These are phyloP conservation scores for Trichoderma atrobrunneum DNA, from an alignment of 2,329 filamentous ascomycete genomes.

Conservation along the genomic window DNA sequence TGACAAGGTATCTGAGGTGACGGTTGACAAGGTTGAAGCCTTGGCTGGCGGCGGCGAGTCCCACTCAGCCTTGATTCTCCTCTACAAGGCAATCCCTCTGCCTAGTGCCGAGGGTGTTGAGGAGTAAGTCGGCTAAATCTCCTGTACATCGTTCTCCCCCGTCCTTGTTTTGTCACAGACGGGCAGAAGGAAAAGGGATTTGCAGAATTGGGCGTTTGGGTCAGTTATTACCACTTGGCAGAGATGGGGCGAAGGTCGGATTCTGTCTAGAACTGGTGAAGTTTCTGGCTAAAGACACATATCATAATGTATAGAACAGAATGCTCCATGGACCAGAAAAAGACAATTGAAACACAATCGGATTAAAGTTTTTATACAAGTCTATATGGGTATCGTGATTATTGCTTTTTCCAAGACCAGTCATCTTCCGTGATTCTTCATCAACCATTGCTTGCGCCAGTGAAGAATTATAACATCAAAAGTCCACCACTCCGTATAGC, in stretches of 20 bases:
- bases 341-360: neutral
- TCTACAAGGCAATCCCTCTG: slow-evolving; percentile 73
- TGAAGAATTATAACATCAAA: neutral
- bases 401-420: neutral
- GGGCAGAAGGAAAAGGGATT: neutral
- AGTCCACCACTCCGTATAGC: neutral
- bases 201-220: slow-evolving; percentile 1
- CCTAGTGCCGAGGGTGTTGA: slow-evolving; percentile 53
- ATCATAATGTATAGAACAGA: neutral
- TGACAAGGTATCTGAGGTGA: slow-evolving; percentile 91
- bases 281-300: neutral
- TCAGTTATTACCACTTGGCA: neutral
- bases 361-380: neutral
- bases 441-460: neutral
- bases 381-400: slow-evolving; percentile 5
- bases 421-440: neutral
- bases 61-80: slow-evolving; percentile 76
- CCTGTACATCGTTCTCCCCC: neutral
- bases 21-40: slow-evolving; percentile 84
- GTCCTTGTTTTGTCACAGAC: neutral
- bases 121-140: slow-evolving; percentile 23
- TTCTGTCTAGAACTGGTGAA: neutral
- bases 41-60: slow-evolving; percentile 86
- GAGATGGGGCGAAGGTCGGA: neutral
- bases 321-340: neutral